Percentiles rank a stretch among this genome's conserved stretches.
These are phyloP conservation scores for Russula olivacea DNA, from an alignment of 768 basidiomycete species.

Conservation along the genomic window DNA sequence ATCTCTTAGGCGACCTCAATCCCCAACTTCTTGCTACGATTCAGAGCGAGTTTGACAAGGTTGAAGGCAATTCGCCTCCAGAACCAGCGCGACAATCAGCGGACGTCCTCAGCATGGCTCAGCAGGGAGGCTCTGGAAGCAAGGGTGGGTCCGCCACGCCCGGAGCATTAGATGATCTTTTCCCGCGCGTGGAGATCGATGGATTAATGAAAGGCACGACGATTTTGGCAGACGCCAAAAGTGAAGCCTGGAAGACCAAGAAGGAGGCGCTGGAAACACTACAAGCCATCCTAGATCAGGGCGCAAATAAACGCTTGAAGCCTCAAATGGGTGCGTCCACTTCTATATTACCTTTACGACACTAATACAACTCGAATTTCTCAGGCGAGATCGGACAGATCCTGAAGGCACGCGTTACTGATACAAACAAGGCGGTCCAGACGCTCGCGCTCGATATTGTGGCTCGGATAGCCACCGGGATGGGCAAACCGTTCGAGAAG, in stretches of 20 bases:
- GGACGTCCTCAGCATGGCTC: conserved; percentile 56
- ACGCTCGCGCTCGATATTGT: conserved; percentile 85
- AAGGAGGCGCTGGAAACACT: conserved; percentile 90
- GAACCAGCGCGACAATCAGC: conserved; percentile 71
- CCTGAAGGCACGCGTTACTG: conserved; percentile 80
- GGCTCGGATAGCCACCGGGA: conserved; percentile 82
- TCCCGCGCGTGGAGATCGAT: conserved; percentile 93
- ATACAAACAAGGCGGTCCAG: conserved; percentile 94
- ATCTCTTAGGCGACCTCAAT: conserved; percentile 90
- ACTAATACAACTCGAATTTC: conserved; percentile 15
- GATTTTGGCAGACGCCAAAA: conserved; percentile 78
- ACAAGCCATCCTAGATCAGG: conserved; percentile 81
- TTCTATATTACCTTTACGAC: background rate
- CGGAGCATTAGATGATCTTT: conserved; percentile 89
- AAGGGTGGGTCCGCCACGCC: conserved; percentile 35
- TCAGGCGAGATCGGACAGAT: conserved; percentile 86
- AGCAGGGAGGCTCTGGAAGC: conserved; percentile 39
- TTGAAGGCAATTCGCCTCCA: conserved; percentile 68
- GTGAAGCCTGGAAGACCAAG: conserved; percentile 93
- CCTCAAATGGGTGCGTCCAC: conserved; percentile 67
- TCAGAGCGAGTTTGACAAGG: conserved; percentile 87
- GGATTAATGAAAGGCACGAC: conserved; percentile 75
- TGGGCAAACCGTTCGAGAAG: conserved; percentile 95
- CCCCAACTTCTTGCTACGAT: conserved; percentile 91
- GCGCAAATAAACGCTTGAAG: conserved; percentile 88